These are phyloP conservation scores for Austroboletus eburneus DNA, from an alignment of 768 basidiomycete genomes.

Conservation along the genomic window DNA sequence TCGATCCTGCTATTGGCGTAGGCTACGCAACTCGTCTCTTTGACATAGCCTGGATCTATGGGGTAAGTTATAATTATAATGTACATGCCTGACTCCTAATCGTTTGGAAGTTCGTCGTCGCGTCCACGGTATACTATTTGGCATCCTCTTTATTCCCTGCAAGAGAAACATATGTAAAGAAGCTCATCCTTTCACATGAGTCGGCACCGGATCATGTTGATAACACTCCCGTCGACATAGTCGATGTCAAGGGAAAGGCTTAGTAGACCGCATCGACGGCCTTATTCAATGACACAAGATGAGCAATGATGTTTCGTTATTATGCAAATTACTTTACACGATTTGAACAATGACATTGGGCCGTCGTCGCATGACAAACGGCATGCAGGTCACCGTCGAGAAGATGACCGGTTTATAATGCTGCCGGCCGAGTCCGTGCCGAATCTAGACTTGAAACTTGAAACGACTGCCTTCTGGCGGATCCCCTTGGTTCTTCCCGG, in stretches of 20 bases:
- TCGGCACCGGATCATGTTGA: not conserved
- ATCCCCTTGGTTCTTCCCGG: no score
- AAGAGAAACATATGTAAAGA: conserved; percentile 23
- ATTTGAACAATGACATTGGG: not conserved
- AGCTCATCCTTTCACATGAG: conserved; percentile 23
- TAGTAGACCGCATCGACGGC: conserved; percentile 4
- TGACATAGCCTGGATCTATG: conserved; percentile 73
- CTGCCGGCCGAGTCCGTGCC: not conserved
- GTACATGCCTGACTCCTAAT: not conserved
- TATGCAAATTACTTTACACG: conserved; percentile 1
- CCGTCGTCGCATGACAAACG: not conserved
- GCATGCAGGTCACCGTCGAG: conserved; percentile 9
- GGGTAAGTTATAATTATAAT: conserved; percentile 40
- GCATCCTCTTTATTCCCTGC: conserved; percentile 26
- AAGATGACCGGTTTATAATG: conserved; percentile 9
- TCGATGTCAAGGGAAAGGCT: not conserved
- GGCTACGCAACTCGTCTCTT: conserved; percentile 56
- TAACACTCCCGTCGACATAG: not conserved
- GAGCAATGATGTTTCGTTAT: not conserved
- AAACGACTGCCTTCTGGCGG: conserved; percentile 10
- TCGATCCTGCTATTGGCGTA: conserved; percentile 61
- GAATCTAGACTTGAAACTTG: conserved; percentile 5
- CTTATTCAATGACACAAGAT: conserved; percentile 6
- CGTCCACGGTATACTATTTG: conserved; percentile 24
- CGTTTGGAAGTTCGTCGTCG: conserved; percentile 18